These are phyloP conservation scores for Salvia splendens DNA, from an alignment of 257 asterid species.

Conservation along the genomic window DNA sequence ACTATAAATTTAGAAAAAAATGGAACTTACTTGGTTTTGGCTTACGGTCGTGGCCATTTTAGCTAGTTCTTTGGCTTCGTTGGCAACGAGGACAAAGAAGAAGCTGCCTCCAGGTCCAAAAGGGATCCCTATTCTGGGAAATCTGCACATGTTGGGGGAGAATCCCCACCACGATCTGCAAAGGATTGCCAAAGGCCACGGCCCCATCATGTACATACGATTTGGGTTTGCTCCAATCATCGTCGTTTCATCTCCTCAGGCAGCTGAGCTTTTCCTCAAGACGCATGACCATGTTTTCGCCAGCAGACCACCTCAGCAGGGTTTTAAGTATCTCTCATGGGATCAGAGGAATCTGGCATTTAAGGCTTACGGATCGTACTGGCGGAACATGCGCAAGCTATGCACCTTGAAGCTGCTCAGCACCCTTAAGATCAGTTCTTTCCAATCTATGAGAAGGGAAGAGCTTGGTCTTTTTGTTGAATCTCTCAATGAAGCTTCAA, in stretches of 20 bases:
- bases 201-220: conserved; percentile 52
- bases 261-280: conserved; percentile 54
- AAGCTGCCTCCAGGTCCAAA: conserved; percentile 53
- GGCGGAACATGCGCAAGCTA: conserved; percentile 62
- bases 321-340: conserved; percentile 42
- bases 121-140: conserved; percentile 56
- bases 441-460: conserved; percentile 42
- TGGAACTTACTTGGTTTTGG: conserved; percentile 33
- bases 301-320: conserved; percentile 52
- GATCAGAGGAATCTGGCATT: conserved; percentile 42
- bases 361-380: conserved; percentile 46
- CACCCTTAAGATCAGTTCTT: conserved; percentile 42
- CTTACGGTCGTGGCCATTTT: conserved; percentile 4
- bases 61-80: conserved; percentile 8
- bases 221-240: conserved; percentile 45
- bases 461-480: conserved; percentile 44
- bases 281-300: conserved; percentile 52
- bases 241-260: conserved; percentile 49
- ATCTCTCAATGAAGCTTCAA: conserved; percentile 35
- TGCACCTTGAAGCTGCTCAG: conserved; percentile 54
- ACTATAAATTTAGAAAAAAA: not conserved
- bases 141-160: conserved; percentile 54
- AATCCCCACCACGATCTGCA: conserved; percentile 53
- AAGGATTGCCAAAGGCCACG: conserved; percentile 38
- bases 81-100: conserved; percentile 21